Conservation (phyloP, 129 eudicot species). For the Escallonia rubra region DNA sequence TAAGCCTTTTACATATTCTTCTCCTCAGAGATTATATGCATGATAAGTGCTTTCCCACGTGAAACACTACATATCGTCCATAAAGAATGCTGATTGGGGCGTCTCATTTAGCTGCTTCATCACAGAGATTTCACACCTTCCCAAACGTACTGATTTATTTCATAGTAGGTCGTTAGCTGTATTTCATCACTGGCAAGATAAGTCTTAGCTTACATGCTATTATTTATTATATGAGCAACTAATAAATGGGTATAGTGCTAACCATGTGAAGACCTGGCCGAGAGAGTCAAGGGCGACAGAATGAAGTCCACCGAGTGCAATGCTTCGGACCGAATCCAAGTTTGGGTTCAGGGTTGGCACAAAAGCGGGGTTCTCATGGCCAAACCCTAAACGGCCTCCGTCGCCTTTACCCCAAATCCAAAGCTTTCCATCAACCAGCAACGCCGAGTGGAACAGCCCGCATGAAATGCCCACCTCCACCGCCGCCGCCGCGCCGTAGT, state of each 20-base stretch:
- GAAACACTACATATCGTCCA: no score
- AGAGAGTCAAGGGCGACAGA: constrained; percentile 58
- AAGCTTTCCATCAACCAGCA: constrained; percentile 59
- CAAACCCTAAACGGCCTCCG: constrained; percentile 88
- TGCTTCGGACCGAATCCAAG: constrained; percentile 28
- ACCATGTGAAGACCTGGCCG: constrained; percentile 83
- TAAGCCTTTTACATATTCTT: no score
- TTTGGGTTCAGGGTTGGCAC: constrained; percentile 54
- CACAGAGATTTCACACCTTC: no score
- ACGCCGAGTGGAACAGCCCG: constrained; percentile 77
- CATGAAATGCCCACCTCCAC: constrained; percentile 59
- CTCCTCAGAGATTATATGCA: no score
- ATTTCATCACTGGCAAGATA: no score
- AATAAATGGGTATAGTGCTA: constrained; percentile 19
- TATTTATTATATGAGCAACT: no score
- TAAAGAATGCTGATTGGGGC: no score
- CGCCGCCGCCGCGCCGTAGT: not conserved
- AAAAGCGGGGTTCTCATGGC: constrained; percentile 59
- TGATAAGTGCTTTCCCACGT: no score
- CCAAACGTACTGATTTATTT: no score
- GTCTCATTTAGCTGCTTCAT: no score
- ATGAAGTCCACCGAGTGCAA: constrained; percentile 95
- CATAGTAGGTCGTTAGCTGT: no score
- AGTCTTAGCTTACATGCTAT: no score
- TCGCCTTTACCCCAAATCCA: constrained; percentile 99